phyloP scores from a whole-genome alignment of 2,329 filamentous ascomycete genomes.

The Ambrosiella xylebori region DNA sequence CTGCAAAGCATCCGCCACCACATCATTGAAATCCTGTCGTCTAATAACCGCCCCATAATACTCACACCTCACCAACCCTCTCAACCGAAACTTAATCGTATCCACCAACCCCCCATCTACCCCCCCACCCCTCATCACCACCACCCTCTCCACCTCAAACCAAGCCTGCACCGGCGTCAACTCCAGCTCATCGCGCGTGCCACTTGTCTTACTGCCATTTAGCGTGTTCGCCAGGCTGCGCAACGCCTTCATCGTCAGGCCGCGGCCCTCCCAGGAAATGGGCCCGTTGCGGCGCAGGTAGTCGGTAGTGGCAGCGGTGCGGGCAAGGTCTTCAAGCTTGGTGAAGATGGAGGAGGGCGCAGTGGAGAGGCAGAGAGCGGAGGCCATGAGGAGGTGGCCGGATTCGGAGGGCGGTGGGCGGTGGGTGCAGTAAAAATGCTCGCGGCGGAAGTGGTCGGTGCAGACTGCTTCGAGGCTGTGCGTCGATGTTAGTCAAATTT shows the following conservation, averaged over 20 bases:
- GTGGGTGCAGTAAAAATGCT: slow-evolving; percentile 6
- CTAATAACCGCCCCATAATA: slow-evolving; percentile 9
- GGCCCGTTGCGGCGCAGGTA: slow-evolving; percentile 1
- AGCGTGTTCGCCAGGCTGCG: slow-evolving; percentile 2
- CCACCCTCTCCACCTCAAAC: slow-evolving; percentile 9
- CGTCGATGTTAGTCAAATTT: neutral
- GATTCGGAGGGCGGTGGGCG: neutral
- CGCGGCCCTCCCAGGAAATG: slow-evolving; percentile 9
- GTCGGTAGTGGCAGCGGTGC: neutral
- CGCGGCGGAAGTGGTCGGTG: slow-evolving; percentile 9
- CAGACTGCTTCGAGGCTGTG: slow-evolving; percentile 8
- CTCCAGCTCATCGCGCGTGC: slow-evolving; percentile 2
- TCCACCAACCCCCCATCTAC: slow-evolving; percentile 5
- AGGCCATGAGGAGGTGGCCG: slow-evolving; percentile 12
- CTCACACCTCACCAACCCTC: neutral
- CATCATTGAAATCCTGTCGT: slow-evolving; percentile 7
- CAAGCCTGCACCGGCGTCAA: slow-evolving; percentile 11
- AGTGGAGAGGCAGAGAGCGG: slow-evolving; percentile 7
- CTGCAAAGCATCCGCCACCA: slow-evolving; percentile 5
- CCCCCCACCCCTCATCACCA: neutral
- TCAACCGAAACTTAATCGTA: slow-evolving; percentile 1
- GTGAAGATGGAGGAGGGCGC: slow-evolving; percentile 7
- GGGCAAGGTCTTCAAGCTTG: slow-evolving; percentile 7
- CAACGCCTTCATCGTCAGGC: slow-evolving; percentile 7
- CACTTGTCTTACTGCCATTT: neutral